Conservation (phyloP, 1,139 yeast species). For the Candida glucosophila region DNA sequence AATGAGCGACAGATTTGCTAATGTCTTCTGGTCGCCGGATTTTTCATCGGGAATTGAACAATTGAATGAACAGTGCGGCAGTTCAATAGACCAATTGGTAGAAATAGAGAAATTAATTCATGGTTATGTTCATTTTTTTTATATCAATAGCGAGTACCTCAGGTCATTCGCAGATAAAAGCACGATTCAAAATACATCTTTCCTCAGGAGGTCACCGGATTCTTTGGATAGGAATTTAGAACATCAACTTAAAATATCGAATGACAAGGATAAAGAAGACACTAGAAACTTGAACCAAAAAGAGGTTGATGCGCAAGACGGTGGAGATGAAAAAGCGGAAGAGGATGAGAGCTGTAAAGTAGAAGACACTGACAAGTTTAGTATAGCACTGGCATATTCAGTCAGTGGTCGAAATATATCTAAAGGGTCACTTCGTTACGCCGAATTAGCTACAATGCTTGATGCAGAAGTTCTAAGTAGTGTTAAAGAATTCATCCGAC, state of each 20-base stretch:
- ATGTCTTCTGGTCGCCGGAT: conserved; percentile 38
- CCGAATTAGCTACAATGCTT: conserved; percentile 25
- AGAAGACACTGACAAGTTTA: no score
- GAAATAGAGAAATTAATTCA: conserved; percentile 34
- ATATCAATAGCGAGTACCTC: conserved; percentile 33
- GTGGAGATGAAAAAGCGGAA: not conserved
- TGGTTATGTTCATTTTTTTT: conserved; percentile 28
- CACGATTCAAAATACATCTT: no score
- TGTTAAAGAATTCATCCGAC: conserved; percentile 28
- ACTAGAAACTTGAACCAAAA: no score
- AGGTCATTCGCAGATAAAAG: no score
- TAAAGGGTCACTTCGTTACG: no score
- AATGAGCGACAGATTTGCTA: conserved; percentile 14
- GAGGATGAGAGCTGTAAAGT: conserved; percentile 1
- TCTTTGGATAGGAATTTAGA: no score
- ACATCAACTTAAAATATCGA: no score
- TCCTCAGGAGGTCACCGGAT: no score
- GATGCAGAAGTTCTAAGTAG: conserved; percentile 29
- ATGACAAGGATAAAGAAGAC: no score
- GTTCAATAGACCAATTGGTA: conserved; percentile 32
- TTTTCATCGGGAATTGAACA: conserved; percentile 27
- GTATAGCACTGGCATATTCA: conserved; percentile 5
- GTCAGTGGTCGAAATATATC: conserved; percentile 9
- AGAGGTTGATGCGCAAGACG: not conserved
- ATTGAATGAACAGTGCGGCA: conserved; percentile 21